phyloP scores from a whole-genome alignment of 148 eudicot species.

The Nyssa sinensis region DNA sequence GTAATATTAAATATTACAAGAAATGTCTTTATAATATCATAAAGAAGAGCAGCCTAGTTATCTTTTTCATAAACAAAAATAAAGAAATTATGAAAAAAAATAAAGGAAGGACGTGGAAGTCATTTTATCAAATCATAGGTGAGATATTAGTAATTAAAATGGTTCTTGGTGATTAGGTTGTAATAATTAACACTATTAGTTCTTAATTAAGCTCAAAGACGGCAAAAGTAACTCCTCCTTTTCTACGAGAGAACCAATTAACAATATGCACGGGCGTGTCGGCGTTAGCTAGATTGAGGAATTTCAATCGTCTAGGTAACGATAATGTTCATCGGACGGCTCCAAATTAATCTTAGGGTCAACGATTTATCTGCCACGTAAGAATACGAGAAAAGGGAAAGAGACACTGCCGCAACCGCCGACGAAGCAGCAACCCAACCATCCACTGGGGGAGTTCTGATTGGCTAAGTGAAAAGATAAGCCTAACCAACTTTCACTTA shows the following conservation, averaged over 20 bases:
- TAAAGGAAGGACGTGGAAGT: too few species aligned
- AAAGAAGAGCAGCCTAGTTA: too few species aligned
- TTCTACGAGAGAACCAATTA: neutral
- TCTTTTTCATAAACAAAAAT: too few species aligned
- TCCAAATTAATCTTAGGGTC: neutral
- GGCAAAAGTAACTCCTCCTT: neutral
- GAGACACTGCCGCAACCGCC: neutral
- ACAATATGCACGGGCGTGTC: neutral
- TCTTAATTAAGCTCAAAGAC: neutral
- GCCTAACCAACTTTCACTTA: neutral
- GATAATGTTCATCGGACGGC: neutral
- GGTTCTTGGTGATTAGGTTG: too few species aligned
- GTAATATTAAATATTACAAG: too few species aligned
- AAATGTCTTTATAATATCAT: too few species aligned
- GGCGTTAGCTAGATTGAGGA: conserved; percentile 2
- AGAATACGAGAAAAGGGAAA: neutral
- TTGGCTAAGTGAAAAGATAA: neutral
- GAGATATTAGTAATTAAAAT: too few species aligned
- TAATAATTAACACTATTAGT: too few species aligned
- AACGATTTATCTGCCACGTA: neutral
- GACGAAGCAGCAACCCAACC: neutral
- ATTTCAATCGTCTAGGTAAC: neutral
- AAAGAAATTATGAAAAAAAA: too few species aligned
- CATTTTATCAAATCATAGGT: too few species aligned
- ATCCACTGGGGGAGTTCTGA: neutral